Evolutionary conservation across 148 eudicot species (phyloP), one percentile per base, ranked within the genome.

Genomic region (Nepenthes mirabilis): DNA sequence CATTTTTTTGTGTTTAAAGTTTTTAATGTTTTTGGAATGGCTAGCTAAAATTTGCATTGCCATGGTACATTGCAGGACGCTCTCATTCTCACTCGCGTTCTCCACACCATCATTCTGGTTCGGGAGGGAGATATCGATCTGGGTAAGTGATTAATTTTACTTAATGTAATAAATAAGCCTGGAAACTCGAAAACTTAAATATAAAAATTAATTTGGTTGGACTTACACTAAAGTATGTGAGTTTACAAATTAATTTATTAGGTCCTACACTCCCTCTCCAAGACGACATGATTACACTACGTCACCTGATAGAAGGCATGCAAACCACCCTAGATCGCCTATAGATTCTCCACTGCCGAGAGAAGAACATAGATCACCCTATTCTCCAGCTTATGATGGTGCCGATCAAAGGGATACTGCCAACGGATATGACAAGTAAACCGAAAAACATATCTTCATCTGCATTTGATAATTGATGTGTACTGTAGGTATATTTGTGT

Each of bases 121-220:
- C 91, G 52, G 73, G 75, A 69, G 77, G 80, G 33, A 81, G 78
- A 47, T 80, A 62, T 63, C 75, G 73, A 9, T 80, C 85, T 43
- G 73, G 84, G 91, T 80, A 75, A 61, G 23, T 10, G 7, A 13
- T n/a, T 2, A 10, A 5, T 40, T 23, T 23, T 23, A 23, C 23
- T 23, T 23, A 23, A 23, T 23, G 23, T 23, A 23, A 23, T 23
- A 23, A 23, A 23, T 23, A 23, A 23, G 0, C 23, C 23, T 23
- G 23, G 23, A 23, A 23, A 23, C 23, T 23, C 0, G 23, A 23
- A 23, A 23, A 23, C 23, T 23, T 23, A 23, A 23, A 23, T 23
- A 23, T 23, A 23, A 23, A 23, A 23, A 23, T 23, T 23, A 23
- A 23, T 23, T 23, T 23, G 23, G 23, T 23, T 23, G 23, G 23